These are phyloP conservation scores for Melocanna baccifera DNA, from an alignment of 176 grass and related monocot genomes.

Conservation along the genomic window DNA sequence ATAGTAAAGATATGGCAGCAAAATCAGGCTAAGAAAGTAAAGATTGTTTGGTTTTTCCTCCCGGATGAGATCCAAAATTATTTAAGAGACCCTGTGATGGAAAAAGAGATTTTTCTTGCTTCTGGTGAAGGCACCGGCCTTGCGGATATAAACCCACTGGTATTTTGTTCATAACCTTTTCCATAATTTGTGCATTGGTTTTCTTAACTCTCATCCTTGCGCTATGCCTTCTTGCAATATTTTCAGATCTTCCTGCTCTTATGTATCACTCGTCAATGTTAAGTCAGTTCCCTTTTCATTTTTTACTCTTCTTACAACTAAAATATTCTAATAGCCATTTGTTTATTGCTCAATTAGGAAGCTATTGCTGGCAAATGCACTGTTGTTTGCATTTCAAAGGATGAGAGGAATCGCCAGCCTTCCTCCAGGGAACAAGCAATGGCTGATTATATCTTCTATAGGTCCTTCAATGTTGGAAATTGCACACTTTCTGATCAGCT, in stretches of 20 bases:
- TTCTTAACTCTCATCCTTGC: background rate
- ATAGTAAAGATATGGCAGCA: conserved; percentile 60
- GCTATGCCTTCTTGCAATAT: background rate
- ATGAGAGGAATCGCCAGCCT: conserved; percentile 70
- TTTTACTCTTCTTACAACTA: background rate
- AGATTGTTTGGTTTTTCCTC: conserved; percentile 76
- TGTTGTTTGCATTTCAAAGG: conserved; percentile 81
- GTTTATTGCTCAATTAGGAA: conserved; percentile 53
- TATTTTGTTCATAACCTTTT: conserved; percentile 23
- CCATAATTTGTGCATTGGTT: background rate
- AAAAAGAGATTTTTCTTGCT: conserved; percentile 77
- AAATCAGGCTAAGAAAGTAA: conserved; percentile 56
- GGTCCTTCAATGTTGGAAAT: conserved; percentile 60
- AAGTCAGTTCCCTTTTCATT: conserved; percentile 6
- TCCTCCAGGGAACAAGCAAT: conserved; percentile 46
- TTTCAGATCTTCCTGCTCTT: conserved; percentile 13
- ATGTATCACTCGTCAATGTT: background rate
- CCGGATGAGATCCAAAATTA: conserved; percentile 52
- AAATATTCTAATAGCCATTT: conserved; percentile 33
- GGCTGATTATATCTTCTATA: conserved; percentile 85
- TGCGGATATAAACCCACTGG: conserved; percentile 56
- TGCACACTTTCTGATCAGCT: conserved; percentile 54
- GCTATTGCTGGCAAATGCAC: conserved; percentile 80
- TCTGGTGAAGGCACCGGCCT: conserved; percentile 55
- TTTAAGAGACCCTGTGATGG: conserved; percentile 37